phyloP scores from a whole-genome alignment of 306 rosid species.

The Alnus rubra region DNA sequence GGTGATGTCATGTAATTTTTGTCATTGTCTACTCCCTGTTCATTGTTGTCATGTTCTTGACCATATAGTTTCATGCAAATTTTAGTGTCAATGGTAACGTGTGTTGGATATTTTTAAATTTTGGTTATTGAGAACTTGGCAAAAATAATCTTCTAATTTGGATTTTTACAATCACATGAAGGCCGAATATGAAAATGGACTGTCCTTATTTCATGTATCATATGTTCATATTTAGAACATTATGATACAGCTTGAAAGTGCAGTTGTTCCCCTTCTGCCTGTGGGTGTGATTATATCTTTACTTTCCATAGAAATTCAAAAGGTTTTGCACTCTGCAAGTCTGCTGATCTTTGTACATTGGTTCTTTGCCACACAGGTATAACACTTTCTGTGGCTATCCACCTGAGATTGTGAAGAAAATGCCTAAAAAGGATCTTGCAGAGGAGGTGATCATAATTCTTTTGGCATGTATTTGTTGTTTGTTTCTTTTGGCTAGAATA shows the following conservation, averaged over 20 bases:
- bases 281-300: not conserved
- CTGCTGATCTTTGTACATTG: conserved; percentile 33
- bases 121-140: not conserved
- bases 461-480: not conserved
- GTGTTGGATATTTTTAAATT: not conserved
- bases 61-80: not conserved
- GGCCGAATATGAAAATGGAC: not conserved
- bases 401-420: conserved; percentile 97
- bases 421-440: conserved; percentile 98
- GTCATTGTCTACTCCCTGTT: not conserved
- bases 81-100: not conserved
- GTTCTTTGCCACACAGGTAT: conserved; percentile 58
- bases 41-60: not conserved
- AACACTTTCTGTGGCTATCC: conserved; percentile 95
- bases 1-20: not conserved
- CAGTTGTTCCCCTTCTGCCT: not conserved
- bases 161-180: not conserved
- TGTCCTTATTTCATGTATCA: not conserved
- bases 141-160: not conserved
- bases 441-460: conserved; percentile 78
- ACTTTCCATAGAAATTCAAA: conserved; percentile 2
- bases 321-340: not conserved
- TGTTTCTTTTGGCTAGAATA: conserved; percentile 3
- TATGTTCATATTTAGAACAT: not conserved
- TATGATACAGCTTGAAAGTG: conserved; percentile 5